Evolutionary conservation across 768 basidiomycete genomes (phyloP).

Genomic region (Crepidotus variabilis): DNA sequence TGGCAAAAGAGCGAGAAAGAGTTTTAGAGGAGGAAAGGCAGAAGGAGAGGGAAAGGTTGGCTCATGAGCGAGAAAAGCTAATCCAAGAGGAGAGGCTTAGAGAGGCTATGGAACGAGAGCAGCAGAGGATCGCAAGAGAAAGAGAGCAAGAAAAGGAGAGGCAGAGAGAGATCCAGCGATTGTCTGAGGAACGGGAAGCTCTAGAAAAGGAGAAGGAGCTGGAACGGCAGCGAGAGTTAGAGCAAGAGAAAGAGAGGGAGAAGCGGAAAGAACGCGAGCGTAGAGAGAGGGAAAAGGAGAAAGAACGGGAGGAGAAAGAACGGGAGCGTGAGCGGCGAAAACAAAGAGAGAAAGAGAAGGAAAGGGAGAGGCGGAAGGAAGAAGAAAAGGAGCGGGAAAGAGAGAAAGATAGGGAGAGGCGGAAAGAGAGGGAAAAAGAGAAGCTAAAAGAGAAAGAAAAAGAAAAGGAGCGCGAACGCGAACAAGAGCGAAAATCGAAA

Average conservation of each 20-base stretch:
- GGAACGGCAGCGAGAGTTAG: slow-evolving; percentile 2
- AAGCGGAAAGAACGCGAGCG: slow-evolving; percentile 8
- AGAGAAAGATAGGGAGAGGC: background rate
- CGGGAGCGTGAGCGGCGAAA: too few species aligned
- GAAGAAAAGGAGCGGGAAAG: too few species aligned
- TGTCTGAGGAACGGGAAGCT: slow-evolving; percentile 1
- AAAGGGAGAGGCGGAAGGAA: too few species aligned
- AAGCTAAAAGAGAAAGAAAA: background rate
- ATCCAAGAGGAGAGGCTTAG: background rate
- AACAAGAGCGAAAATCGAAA: background rate
- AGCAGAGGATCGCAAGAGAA: background rate
- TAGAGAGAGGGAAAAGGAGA: background rate
- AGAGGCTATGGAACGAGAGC: slow-evolving; percentile 3
- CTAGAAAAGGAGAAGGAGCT: slow-evolving; percentile 3
- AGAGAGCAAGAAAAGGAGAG: background rate
- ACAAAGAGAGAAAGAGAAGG: too few species aligned
- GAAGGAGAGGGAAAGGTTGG: background rate
- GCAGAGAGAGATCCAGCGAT: slow-evolving; percentile 3
- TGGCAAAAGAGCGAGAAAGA: background rate
- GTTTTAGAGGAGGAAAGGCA: slow-evolving; percentile 3
- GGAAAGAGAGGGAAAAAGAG: too few species aligned
- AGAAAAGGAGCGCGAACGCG: background rate
- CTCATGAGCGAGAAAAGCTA: background rate
- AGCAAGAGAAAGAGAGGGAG: slow-evolving; percentile 4
- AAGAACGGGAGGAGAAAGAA: too few species aligned